phyloP scores from a whole-genome alignment of 257 asterid species.

The Agastache rugosa region DNA sequence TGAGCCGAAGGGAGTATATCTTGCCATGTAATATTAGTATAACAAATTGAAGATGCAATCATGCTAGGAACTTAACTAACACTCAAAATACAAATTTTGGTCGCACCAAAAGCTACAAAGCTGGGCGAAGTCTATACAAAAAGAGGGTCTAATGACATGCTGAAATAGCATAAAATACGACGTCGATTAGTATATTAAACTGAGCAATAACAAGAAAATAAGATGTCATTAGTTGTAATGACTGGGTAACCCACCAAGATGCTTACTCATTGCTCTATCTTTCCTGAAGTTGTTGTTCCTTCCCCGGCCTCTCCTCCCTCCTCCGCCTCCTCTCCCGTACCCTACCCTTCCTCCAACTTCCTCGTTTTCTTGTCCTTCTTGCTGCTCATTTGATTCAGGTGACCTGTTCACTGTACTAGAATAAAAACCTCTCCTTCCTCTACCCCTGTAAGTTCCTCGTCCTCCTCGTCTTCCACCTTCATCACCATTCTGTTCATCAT shows the following conservation, averaged over 20 bases:
- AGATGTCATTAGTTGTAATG: constrained; percentile 38
- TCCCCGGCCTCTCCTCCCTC: constrained; percentile 68
- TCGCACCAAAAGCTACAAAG: background rate
- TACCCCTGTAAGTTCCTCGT: constrained; percentile 46
- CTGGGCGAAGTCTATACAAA: background rate
- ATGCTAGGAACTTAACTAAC: no score
- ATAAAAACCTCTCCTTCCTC: constrained; percentile 47
- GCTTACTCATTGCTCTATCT: constrained; percentile 81
- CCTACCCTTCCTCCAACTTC: constrained; percentile 49
- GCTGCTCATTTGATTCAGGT: constrained; percentile 36
- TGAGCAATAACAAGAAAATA: background rate
- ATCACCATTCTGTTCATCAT: constrained; percentile 34
- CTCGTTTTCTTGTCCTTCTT: constrained; percentile 36
- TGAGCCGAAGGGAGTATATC: no score
- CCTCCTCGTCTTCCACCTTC: constrained; percentile 52
- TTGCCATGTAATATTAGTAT: background rate
- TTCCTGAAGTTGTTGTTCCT: constrained; percentile 56
- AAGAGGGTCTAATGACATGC: background rate
- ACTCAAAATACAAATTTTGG: no score
- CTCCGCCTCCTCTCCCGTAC: constrained; percentile 60
- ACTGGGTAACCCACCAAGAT: constrained; percentile 65
- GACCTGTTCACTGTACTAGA: background rate
- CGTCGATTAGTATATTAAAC: background rate
- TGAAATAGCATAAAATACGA: background rate
- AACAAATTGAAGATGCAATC: background rate